Evolutionary conservation across 2,329 filamentous ascomycete genomes (phyloP).

Genomic region (Clathrospora elynae): DNA sequence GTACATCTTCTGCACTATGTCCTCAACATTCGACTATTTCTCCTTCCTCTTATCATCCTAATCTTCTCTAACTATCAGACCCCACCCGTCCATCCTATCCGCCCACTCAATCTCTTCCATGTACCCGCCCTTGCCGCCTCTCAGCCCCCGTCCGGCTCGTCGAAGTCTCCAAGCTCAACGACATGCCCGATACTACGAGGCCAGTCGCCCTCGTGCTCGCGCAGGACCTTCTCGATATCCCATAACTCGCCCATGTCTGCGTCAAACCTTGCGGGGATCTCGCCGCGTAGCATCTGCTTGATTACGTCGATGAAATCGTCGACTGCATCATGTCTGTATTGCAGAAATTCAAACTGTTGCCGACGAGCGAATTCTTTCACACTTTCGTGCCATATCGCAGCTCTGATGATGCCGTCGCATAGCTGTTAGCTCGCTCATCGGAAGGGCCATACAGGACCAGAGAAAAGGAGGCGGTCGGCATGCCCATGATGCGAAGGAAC

Average conservation of each 20-base stretch:
- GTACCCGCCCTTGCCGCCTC: neutral
- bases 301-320: constrained; percentile 1
- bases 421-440: constrained; percentile 2
- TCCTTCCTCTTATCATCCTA: no score
- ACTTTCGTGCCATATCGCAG: constrained; percentile 4
- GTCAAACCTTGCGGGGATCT: constrained; percentile 2
- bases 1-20: no score
- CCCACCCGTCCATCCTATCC: constrained; percentile 1
- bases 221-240: neutral
- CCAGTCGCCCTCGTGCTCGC: constrained; percentile 1
- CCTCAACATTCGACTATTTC: no score
- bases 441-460: constrained; percentile 2
- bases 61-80: no score
- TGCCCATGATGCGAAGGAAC: neutral
- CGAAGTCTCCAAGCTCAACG: neutral
- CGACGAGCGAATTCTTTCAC: neutral
- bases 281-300: constrained; percentile 1
- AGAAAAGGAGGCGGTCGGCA: neutral
- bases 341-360: neutral
- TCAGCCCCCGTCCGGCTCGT: neutral
- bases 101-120: neutral
- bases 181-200: neutral
- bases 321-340: neutral
- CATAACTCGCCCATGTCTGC: constrained; percentile 3
- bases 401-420: neutral